Base-by-base conservation (phyloP, 225 moss, liverwort and hornwort species). In the Antitrichia curtipendula region DNA sequence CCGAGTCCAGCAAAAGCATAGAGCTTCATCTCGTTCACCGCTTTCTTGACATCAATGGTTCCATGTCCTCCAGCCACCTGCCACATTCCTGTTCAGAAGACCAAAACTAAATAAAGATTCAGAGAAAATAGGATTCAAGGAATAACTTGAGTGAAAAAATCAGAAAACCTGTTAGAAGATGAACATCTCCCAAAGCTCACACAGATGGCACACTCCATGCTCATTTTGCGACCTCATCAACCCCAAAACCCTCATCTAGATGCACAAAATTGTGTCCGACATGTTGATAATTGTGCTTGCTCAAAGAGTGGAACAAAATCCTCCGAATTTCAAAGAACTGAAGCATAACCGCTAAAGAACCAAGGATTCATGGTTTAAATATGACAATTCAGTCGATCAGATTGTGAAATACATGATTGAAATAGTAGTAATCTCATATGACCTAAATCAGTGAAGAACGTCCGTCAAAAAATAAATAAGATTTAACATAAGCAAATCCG, bases 41-140 rank as follows among this genome's bases (percentile, higher is more conserved):
- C 92, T 91, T 89, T 92, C 70, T 88, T 90, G 25, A 91, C 83
- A 86, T 94, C 91, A 81, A 92, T 89, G 47, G 78, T 84, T 73
- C 94, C 92, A 87, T 94, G 94, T 65, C 92, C 94, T 88, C 94
- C 94, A 89, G 92, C 92, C 56, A 94, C 94, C 86, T 94, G 94
- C 92, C 92, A 92, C 94, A 94, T 91, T 70, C 92, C 92, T 94
- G 90, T 81, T 87, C 74, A 82, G 52, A 75, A 85, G 50, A 78
- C 22, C 75, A 47, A 49, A 75, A 74, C 19, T 5, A 28, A 59
- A 31, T 12, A 54, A 76, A 71, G 45, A 52, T 80, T 75, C 75
- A 88, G 49, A 75, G 59, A 59, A 63, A 32, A 45, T 74, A 45
- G 34, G 20, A 43, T 84, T 36, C 40, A 40, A 50, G 10, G 13